Conservation (phyloP, 352 stramenopile species). For the Globisporangium takayamanum region DNA sequence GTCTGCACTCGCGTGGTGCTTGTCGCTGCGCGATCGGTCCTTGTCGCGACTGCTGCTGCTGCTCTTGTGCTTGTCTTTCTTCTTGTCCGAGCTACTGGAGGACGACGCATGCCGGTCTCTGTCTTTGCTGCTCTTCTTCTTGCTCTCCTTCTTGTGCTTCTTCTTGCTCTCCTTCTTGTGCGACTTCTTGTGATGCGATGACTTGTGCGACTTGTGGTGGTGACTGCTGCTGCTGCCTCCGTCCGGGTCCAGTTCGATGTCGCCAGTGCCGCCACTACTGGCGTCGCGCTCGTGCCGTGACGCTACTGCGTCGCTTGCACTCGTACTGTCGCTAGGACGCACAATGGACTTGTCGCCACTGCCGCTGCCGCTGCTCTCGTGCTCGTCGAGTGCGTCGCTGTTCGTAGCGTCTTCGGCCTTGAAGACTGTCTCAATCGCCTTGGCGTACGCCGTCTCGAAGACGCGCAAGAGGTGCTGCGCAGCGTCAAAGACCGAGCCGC, state of each 20-base stretch:
- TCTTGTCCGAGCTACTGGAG: slow-evolving; percentile 16
- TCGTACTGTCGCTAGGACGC: background rate
- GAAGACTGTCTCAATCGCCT: slow-evolving; percentile 61
- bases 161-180: slow-evolving; percentile 71
- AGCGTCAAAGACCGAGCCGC: slow-evolving; percentile 71
- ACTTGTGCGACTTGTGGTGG: slow-evolving; percentile 18
- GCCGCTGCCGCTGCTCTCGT: background rate
- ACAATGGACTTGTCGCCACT: slow-evolving; percentile 13
- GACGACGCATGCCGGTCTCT: slow-evolving; percentile 18
- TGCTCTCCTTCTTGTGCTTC: slow-evolving; percentile 69
- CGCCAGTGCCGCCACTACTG: too few relatives aligned
- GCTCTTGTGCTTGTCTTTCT: slow-evolving; percentile 16
- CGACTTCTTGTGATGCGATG: slow-evolving; percentile 32
- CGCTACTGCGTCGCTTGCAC: background rate
- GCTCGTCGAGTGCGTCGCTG: slow-evolving; percentile 6
- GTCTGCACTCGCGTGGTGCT: background rate
- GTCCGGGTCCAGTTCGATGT: too few relatives aligned
- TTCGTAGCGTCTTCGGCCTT: slow-evolving; percentile 6
- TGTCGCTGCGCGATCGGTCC: background rate
- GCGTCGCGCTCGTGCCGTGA: slow-evolving; percentile 6
- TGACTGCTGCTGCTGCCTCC: too few relatives aligned
- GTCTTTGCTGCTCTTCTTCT: slow-evolving; percentile 44
- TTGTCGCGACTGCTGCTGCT: slow-evolving; percentile 5
- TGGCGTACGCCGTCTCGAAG: slow-evolving; percentile 79
- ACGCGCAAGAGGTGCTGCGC: slow-evolving; percentile 73